Evolutionary conservation across 2,329 filamentous ascomycete genomes (phyloP), one percentile per base, ranked within the genome.

Genomic region (Pseudogymnoascus sp.): DNA sequence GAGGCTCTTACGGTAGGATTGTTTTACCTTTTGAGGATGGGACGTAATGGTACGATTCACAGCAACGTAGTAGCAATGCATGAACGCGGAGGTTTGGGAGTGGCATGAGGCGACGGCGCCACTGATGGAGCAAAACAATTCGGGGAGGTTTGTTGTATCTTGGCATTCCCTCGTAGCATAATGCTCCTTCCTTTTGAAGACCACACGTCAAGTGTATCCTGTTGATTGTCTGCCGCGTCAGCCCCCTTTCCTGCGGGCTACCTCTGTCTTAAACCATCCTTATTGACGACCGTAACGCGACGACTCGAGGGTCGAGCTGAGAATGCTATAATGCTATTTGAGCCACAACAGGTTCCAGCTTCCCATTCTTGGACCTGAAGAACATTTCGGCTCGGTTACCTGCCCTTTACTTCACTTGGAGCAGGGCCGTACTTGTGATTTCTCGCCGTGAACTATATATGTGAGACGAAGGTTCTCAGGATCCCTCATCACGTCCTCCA

Each of bases 401-500:
- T 34, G n/a, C n/a, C 28, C n/a, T 21, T 56, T 34, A 9, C 25
- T 56, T 21, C 11, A 56, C 49, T 56, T 56, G 49, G 49, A 56
- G 25, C 49, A 34, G 49, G 16, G 49, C 49, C 21, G 49, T 34
- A 56, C 0, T 7, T 18, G 49, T 21, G 16, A 28, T 34, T 56
- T 28, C 23, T 56, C 28, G 28, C 49, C 28, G 25, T 56, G n/a
- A 34, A 34, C 28, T 14, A 14, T 56, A 34, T 56, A 28, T 21
- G 28, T 56, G 49, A 56, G 49, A 18, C 25, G 49, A 56, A 21
- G 49, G 16, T 56, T 56, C 49, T 21, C 49, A 12, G 16, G 9
- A 8, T 34, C 49, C 28, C 28, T 34, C 49, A 56, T 73, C 69
- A 73, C 38, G 67, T 68, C 64, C 85, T 85, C 84, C 84, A 87